Percentiles rank a stretch among this genome's conserved stretches.
phyloP scores from a whole-genome alignment of 2,329 filamentous ascomycete species.

The Huntiella moniliformis region DNA sequence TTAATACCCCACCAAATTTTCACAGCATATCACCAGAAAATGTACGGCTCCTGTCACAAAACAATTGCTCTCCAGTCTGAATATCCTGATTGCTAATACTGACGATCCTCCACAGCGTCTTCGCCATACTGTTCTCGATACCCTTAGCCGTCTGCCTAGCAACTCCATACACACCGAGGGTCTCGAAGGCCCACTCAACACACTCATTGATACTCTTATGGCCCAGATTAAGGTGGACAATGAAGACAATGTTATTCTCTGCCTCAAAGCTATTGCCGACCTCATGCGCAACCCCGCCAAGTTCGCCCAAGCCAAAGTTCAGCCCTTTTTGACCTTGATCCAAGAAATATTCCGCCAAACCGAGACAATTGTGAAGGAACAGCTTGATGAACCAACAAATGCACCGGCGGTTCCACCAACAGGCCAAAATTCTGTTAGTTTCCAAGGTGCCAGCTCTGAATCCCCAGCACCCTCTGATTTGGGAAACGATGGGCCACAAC shows the following conservation, averaged over 20 bases:
- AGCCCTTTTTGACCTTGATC: slow-evolving; percentile 77
- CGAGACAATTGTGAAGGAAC: slow-evolving; percentile 85
- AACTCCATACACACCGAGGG: slow-evolving; percentile 53
- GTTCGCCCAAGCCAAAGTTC: slow-evolving; percentile 58
- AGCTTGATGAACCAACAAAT: slow-evolving; percentile 61
- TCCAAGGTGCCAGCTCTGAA: slow-evolving; percentile 73
- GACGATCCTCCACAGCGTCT: slow-evolving; percentile 42
- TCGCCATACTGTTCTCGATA: slow-evolving; percentile 84
- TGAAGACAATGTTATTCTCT: slow-evolving; percentile 95
- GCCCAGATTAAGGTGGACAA: slow-evolving; percentile 78
- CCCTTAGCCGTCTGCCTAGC: slow-evolving; percentile 68
- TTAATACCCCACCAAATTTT: slow-evolving; percentile 76
- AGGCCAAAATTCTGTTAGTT: slow-evolving; percentile 49
- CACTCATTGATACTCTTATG: slow-evolving; percentile 83
- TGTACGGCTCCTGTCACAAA: slow-evolving; percentile 27
- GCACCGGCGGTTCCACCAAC: slow-evolving; percentile 37
- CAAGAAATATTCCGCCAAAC: slow-evolving; percentile 92
- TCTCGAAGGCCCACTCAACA: slow-evolving; percentile 72
- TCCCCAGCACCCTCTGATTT: slow-evolving; percentile 81
- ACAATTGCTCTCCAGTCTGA: not conserved
- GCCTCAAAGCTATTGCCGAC: slow-evolving; percentile 96
- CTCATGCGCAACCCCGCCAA: slow-evolving; percentile 85
- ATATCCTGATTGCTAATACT: not conserved
- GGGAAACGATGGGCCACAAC: slow-evolving; percentile 58
- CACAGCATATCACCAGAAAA: slow-evolving; percentile 81